These are phyloP conservation scores for Stemphylium vesicarium DNA, from an alignment of 2,329 filamentous ascomycete species.

Conservation along the genomic window DNA sequence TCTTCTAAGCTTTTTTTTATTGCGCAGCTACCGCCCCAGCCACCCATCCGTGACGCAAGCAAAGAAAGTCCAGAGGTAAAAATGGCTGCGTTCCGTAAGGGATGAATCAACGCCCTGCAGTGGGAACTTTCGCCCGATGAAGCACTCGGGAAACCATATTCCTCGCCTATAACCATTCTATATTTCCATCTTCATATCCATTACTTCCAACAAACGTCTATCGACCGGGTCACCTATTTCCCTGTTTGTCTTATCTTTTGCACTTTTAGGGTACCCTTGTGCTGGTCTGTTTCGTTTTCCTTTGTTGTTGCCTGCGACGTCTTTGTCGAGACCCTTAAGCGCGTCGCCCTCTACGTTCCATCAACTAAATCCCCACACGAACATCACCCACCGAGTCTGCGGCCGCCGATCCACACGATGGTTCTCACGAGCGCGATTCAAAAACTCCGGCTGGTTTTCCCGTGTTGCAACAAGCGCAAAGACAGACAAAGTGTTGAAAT, in stretches of 20 bases:
- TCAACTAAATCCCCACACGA: constrained; percentile 8
- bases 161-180: constrained; percentile 10
- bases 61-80: constrained; percentile 37
- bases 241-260: background rate
- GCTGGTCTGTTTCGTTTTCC: constrained; percentile 5
- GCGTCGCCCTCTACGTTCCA: background rate
- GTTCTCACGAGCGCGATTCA: background rate
- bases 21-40: constrained; percentile 8
- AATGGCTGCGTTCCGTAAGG: constrained; percentile 40
- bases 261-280: constrained; percentile 7
- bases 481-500: background rate
- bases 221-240: background rate
- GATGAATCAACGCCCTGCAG: constrained; percentile 31
- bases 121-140: constrained; percentile 20
- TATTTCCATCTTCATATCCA: background rate
- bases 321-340: background rate
- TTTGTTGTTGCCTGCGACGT: constrained; percentile 1
- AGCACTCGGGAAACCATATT: constrained; percentile 30
- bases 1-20: background rate
- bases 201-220: background rate
- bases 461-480: background rate
- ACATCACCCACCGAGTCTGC: background rate
- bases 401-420: background rate
- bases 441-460: background rate
- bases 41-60: constrained; percentile 3